phyloP scores from a whole-genome alignment of 306 rosid genomes.

The Dicorynia guianensis region DNA sequence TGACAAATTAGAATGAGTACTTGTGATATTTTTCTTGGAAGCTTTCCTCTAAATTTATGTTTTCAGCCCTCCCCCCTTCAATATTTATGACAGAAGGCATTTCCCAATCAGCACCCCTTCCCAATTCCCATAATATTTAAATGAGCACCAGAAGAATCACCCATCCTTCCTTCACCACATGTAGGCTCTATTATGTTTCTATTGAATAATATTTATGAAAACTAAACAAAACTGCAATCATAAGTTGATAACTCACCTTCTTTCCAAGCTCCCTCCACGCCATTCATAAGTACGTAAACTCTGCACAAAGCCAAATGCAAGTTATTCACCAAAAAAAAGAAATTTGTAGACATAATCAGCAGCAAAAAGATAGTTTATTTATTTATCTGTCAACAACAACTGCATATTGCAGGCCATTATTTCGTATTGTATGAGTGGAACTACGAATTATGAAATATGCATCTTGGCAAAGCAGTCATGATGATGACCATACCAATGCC shows the following conservation, averaged over 20 bases:
- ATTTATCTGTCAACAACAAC: not conserved
- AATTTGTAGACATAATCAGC: not conserved
- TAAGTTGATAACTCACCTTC: conserved; percentile 58
- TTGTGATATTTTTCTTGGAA: too few relatives aligned
- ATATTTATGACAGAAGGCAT: not conserved
- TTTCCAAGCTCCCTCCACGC: conserved; percentile 80
- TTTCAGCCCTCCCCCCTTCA: not conserved
- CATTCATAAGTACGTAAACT: conserved; percentile 71
- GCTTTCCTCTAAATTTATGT: too few relatives aligned
- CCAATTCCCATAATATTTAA: too few relatives aligned
- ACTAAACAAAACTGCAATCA: too few relatives aligned
- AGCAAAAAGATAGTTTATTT: conserved; percentile 24
- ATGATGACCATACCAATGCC: not conserved
- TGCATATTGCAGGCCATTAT: not conserved
- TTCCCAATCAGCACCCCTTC: too few relatives aligned
- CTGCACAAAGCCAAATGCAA: conserved; percentile 40
- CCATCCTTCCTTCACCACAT: not conserved
- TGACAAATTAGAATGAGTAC: too few relatives aligned
- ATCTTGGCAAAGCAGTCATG: not conserved
- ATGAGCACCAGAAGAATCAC: not conserved
- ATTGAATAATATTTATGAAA: not conserved
- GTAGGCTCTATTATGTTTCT: not conserved
- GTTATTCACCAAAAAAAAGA: conserved; percentile 14
- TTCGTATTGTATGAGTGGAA: conserved; percentile 29
- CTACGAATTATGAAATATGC: too few relatives aligned